phyloP scores from a whole-genome alignment of 257 asterid genomes.

The Solanum arcanum region DNA sequence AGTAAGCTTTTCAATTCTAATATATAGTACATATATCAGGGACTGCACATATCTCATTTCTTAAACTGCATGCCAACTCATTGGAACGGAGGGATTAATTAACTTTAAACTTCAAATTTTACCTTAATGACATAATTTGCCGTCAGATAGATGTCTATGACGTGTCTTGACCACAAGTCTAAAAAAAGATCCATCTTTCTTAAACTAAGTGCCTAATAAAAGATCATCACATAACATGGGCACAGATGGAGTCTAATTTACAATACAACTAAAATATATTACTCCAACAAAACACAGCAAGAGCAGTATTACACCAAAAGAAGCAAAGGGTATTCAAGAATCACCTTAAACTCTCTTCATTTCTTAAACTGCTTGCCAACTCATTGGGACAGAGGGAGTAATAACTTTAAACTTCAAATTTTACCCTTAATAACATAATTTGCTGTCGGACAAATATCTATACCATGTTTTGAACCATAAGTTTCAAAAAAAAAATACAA shows the following conservation, averaged over 20 bases:
- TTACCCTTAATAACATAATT: not conserved
- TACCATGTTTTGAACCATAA: not conserved
- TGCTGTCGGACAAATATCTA: not conserved
- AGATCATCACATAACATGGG: not conserved
- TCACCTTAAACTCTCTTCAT: too few species aligned
- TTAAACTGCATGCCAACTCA: not conserved
- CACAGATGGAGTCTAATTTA: not conserved
- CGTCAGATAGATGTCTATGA: not conserved
- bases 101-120: not conserved
- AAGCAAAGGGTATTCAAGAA: too few species aligned
- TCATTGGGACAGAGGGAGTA: not conserved
- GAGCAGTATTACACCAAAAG: too few species aligned
- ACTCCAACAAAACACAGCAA: too few species aligned
- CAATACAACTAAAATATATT: not conserved
- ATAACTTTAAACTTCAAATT: not conserved
- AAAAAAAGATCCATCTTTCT: not conserved
- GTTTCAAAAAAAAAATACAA: not conserved
- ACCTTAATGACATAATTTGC: not conserved
- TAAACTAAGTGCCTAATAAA: not conserved
- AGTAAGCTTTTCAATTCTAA: not conserved
- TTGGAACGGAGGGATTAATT: not conserved
- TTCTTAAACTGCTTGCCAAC: not conserved
- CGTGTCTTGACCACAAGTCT: not conserved
- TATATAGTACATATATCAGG: not conserved
- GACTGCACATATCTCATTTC: not conserved